Percentiles rank a stretch among this genome's conserved stretches.
Conservation (phyloP, 2,329 filamentous ascomycete species). For the Claviceps lovelessii region DNA sequence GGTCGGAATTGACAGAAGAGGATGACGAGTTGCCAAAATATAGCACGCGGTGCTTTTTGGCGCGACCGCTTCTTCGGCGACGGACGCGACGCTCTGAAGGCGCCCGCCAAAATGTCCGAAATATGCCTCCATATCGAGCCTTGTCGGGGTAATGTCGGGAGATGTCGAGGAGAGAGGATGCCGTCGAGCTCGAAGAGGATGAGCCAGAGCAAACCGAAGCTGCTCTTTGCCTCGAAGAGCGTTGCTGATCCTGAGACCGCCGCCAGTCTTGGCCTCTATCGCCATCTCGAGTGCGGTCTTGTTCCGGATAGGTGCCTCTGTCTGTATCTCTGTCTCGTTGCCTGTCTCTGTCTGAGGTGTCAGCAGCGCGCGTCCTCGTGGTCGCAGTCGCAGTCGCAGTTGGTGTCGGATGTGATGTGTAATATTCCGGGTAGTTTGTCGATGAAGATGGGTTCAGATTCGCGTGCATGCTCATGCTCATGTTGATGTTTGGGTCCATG, state of each 20-base stretch:
- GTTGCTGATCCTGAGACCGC: constrained; percentile 7
- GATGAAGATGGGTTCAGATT: constrained; percentile 2
- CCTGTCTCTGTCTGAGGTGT: neutral
- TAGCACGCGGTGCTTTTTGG: constrained; percentile 39
- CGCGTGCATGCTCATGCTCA: constrained; percentile 3
- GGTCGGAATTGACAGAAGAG: constrained; percentile 52
- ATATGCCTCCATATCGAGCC: constrained; percentile 36
- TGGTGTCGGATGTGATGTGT: constrained; percentile 5
- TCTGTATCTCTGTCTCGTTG: constrained; percentile 1
- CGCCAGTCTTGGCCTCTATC: neutral
- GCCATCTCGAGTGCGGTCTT: neutral
- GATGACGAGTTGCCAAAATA: constrained; percentile 49
- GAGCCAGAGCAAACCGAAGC: constrained; percentile 23
- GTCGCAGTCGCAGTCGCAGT: constrained; percentile 6
- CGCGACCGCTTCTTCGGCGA: constrained; percentile 24
- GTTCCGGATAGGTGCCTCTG: neutral
- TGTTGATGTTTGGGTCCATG: constrained; percentile 5
- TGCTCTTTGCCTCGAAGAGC: constrained; percentile 3
- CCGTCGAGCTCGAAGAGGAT: constrained; percentile 35
- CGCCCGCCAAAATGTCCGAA: constrained; percentile 49
- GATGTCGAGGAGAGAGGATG: constrained; percentile 51
- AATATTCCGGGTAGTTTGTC: constrained; percentile 1
- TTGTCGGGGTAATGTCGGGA: constrained; percentile 37
- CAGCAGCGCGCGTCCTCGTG: neutral
- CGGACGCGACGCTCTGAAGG: constrained; percentile 40